Conservation (phyloP, 2,329 filamentous ascomycete species). For the Lecanicillium sp. region DNA sequence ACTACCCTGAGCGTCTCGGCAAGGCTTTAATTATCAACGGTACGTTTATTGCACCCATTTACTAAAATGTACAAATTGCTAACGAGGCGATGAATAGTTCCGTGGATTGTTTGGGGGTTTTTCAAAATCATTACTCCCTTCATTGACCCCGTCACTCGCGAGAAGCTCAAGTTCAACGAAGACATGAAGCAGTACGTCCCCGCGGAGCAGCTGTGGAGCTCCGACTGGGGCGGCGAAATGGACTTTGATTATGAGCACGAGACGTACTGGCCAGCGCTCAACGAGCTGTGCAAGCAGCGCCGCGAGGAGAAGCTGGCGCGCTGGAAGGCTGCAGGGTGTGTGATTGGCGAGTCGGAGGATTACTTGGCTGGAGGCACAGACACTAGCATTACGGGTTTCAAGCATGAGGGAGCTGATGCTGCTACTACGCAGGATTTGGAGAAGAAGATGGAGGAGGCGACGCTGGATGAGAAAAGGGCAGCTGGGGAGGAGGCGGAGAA, state of each 20-base stretch:
- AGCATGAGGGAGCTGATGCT: slow-evolving; percentile 12
- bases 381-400: slow-evolving; percentile 24
- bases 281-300: slow-evolving; percentile 58
- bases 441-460: slow-evolving; percentile 7
- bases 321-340: slow-evolving; percentile 74
- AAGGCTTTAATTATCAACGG: slow-evolving; percentile 83
- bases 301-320: slow-evolving; percentile 54
- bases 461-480: slow-evolving; percentile 7
- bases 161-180: slow-evolving; percentile 98
- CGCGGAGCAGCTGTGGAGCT: slow-evolving; percentile 70
- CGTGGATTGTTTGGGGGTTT: slow-evolving; percentile 86
- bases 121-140: slow-evolving; percentile 95
- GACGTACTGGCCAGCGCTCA: slow-evolving; percentile 81
- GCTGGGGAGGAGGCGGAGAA: slow-evolving; percentile 19
- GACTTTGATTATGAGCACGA: slow-evolving; percentile 88
- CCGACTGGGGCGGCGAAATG: slow-evolving; percentile 65
- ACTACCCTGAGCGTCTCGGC: slow-evolving; percentile 90
- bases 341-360: slow-evolving; percentile 77
- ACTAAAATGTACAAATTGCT: not conserved
- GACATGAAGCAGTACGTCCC: slow-evolving; percentile 78
- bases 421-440: slow-evolving; percentile 4
- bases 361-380: slow-evolving; percentile 63
- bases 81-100: slow-evolving; percentile 45
- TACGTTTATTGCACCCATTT: slow-evolving; percentile 29
- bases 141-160: slow-evolving; percentile 86